Conservation (phyloP, 73 alveolate genomes). For the Effrenium voratum region DNA sequence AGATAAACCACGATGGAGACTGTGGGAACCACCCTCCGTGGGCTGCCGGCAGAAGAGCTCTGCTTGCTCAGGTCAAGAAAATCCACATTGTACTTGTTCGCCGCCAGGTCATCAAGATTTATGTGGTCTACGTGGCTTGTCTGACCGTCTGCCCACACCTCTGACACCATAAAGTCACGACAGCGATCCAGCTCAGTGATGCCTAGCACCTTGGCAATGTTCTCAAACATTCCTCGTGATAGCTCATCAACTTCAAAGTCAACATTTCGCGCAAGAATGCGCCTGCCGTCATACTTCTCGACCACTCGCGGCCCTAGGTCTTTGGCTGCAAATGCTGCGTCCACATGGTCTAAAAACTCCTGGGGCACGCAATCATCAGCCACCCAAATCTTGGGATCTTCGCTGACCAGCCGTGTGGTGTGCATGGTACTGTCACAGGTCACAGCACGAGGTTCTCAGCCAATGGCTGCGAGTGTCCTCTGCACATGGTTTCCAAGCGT, state of each 20-base stretch:
- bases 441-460: too few species aligned
- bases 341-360: neutral
- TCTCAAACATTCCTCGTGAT: neutral
- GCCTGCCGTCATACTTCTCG: neutral
- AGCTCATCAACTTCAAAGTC: neutral
- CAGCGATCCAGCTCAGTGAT: neutral
- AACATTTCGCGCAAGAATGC: neutral
- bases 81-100: neutral
- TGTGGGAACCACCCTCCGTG: neutral
- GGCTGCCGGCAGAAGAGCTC: neutral
- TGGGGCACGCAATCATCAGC: neutral
- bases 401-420: too few species aligned
- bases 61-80: neutral
- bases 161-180: neutral
- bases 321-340: neutral
- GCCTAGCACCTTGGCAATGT: neutral
- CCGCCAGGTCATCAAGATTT: slow-evolving; percentile 1
- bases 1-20: neutral
- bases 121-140: neutral
- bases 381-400: neutral
- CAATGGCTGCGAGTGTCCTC: too few species aligned
- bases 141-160: neutral
- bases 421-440: too few species aligned
- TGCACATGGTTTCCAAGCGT: too few species aligned
- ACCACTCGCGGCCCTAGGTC: neutral